A percentile compares a stretch with the other conserved stretches of the same genome.
Conservation (phyloP, 169 alveolate genomes). For the Eimeria acervulina region DNA sequence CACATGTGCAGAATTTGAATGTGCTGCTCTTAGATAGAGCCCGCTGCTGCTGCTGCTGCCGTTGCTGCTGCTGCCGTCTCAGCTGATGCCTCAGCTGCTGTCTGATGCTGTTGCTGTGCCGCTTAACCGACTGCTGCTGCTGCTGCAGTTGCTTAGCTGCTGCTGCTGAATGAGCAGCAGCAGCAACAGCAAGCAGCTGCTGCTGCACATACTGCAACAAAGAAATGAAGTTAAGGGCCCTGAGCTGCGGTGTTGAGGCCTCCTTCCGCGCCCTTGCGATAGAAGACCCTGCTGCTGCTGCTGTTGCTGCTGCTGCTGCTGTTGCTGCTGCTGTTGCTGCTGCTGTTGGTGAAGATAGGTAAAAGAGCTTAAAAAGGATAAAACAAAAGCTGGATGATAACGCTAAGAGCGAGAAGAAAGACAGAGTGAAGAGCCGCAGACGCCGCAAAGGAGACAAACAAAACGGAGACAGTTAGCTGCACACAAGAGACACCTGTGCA, state of each 20-base stretch:
- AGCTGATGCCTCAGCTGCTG: not conserved
- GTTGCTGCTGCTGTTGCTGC: not conserved
- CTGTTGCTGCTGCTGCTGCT: not conserved
- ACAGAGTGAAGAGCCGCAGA: not conserved
- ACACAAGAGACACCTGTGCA: no score
- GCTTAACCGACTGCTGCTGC: not conserved
- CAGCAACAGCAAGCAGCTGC: no score
- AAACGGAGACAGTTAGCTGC: not conserved
- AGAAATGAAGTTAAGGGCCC: not conserved
- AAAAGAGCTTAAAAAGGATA: not conserved
- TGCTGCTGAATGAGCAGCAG: no score
- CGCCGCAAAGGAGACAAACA: not conserved
- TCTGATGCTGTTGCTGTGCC: not conserved
- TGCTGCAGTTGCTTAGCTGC: not conserved
- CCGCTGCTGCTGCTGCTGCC: not conserved
- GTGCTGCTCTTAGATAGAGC: no score
- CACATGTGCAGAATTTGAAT: no score
- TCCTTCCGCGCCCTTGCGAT: not conserved
- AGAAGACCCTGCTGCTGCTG: no score
- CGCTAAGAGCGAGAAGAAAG: not conserved
- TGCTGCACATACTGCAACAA: no score
- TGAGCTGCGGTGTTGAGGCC: not conserved
- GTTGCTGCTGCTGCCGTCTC: constrained; percentile 17
- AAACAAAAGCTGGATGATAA: not conserved
- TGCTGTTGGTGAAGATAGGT: not conserved